Evolutionary conservation across 495 filamentous ascomycete genomes (phyloP).

Genomic region (Hypoxylon fuscum): DNA sequence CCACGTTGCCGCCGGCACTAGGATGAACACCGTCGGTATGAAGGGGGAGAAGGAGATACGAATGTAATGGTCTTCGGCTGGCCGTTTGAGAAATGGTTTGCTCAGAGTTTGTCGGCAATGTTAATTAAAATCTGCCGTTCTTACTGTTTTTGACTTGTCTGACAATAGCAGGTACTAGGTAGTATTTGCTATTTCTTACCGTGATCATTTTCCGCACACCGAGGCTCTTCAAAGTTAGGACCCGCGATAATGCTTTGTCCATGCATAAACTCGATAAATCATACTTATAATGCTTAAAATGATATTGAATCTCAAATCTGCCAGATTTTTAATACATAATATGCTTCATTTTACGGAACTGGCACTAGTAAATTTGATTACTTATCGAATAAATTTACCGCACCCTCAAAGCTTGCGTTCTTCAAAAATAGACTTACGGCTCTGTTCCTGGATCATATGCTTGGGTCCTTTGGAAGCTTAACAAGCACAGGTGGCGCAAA

Average conservation of each 20-base stretch:
- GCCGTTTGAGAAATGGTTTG: constrained; percentile 10
- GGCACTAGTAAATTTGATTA: background rate
- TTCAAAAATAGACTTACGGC: background rate
- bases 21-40: background rate
- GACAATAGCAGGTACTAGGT: constrained; percentile 17
- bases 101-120: constrained; percentile 13
- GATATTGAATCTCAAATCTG: constrained; percentile 1
- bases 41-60: constrained; percentile 2
- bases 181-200: too few species aligned
- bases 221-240: background rate
- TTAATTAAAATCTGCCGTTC: constrained; percentile 22
- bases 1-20: constrained; percentile 36
- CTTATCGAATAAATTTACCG: background rate
- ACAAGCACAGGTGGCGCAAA: constrained; percentile 15
- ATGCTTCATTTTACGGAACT: background rate
- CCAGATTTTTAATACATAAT: background rate
- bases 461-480: constrained; percentile 3
- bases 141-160: constrained; percentile 14
- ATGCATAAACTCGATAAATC: constrained; percentile 20
- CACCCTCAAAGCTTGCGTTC: background rate
- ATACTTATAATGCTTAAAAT: constrained; percentile 1
- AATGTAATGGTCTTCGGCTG: constrained; percentile 10
- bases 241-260: constrained; percentile 12
- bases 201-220: background rate
- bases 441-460: background rate